These are phyloP conservation scores for Pythium brachiatum DNA, from an alignment of 352 stramenopile genomes.

Conservation along the genomic window DNA sequence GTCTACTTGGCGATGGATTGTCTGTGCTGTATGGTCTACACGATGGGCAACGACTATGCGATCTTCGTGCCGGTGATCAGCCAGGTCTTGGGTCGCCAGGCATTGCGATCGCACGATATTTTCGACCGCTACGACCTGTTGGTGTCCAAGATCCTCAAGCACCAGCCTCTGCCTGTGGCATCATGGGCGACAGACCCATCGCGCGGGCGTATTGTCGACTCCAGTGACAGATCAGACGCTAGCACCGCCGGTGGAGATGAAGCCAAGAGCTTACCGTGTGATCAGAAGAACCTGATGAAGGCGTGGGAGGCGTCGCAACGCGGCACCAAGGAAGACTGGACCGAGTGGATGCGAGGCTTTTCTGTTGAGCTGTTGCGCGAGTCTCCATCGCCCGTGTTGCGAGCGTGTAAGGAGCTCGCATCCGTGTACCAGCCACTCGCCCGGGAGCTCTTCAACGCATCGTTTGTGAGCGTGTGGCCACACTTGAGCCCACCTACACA, in stretches of 20 bases:
- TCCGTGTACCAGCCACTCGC: conserved; percentile 98
- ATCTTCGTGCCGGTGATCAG: conserved; percentile 88
- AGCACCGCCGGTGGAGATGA: conserved; percentile 46
- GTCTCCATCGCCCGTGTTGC: conserved; percentile 94
- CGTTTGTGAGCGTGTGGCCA: conserved; percentile 99
- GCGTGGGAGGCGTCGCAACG: conserved; percentile 84
- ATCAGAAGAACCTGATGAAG: conserved; percentile 84
- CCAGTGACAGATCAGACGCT: conserved; percentile 3
- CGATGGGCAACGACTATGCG: conserved; percentile 86
- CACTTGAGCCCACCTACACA: conserved; percentile 90
- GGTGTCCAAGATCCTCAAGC: conserved; percentile 87
- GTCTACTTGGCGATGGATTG: conserved; percentile 88
- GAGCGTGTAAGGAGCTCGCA: conserved; percentile 94
- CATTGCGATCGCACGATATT: conserved; percentile 73
- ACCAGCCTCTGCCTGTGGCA: conserved; percentile 77
- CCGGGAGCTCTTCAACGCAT: conserved; percentile 98
- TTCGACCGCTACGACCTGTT: conserved; percentile 87
- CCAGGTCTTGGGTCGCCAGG: conserved; percentile 71
- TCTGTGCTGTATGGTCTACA: conserved; percentile 88
- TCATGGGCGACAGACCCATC: conserved; percentile 75
- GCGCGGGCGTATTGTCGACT: conserved; percentile 25
- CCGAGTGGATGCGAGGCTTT: conserved; percentile 98
- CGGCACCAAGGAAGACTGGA: conserved; percentile 95
- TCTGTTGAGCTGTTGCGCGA: conserved; percentile 97
- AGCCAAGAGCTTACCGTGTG: conserved; percentile 72